Evolutionary conservation across 371 early-diverging fungal species (phyloP).

Genomic region (Circinella umbellata): DNA sequence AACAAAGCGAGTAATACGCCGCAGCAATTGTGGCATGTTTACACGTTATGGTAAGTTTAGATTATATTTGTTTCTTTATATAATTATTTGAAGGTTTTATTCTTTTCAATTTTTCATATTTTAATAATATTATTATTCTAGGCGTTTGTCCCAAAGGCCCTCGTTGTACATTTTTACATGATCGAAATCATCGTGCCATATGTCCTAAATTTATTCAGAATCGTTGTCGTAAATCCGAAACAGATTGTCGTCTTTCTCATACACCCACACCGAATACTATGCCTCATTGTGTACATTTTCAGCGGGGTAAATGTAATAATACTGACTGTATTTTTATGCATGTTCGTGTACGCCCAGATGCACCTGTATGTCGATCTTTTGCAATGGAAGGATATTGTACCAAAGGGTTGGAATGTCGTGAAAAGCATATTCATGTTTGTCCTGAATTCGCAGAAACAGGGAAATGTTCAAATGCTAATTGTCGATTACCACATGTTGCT

Average conservation of each 20-base stretch:
- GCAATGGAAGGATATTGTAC: conserved; percentile 64
- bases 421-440: conserved; percentile 64
- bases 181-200: conserved; percentile 55
- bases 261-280: conserved; percentile 50
- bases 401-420: conserved; percentile 49
- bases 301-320: conserved; percentile 52
- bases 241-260: conserved; percentile 54
- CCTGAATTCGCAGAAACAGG: conserved; percentile 62
- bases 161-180: conserved; percentile 51
- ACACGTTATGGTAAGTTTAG: conserved; percentile 45
- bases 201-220: conserved; percentile 58
- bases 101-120: neutral
- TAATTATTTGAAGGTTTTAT: too few relatives aligned
- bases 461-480: conserved; percentile 61
- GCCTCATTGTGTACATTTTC: conserved; percentile 63
- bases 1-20: conserved; percentile 10
- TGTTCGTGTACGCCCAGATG: conserved; percentile 55
- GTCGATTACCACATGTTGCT: conserved; percentile 61
- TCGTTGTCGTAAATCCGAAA: conserved; percentile 39
- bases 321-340: conserved; percentile 56
- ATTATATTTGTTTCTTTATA: neutral
- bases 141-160: conserved; percentile 42
- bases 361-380: conserved; percentile 61
- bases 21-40: conserved; percentile 38
- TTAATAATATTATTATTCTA: conserved; percentile 8